Base-by-base conservation (phyloP, 2,329 filamentous ascomycete genomes). In the Drechslerella coelobrocha region DNA sequence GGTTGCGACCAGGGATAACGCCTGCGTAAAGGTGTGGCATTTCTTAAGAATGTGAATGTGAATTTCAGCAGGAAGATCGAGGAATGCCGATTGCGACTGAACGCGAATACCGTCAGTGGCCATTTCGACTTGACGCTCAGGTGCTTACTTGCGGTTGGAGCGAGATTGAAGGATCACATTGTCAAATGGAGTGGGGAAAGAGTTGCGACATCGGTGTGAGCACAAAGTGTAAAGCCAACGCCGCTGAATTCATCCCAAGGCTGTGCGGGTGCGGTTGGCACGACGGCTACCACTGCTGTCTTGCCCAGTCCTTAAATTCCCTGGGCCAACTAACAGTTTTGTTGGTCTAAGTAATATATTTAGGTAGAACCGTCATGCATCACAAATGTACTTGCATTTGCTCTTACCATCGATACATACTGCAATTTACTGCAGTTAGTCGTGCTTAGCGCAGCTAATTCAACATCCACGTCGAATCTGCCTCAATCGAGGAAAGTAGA, bases 41-140 rank as follows among this genome's bases (percentile, higher is more conserved):
- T 26, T 55, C 29, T 56, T 61, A 1, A 68, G 27, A 7, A 68
- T 37, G 14, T 56, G 29, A 1, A 68, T 17, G 51, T 61, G 51
- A 6, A 68, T 68, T 23, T 68, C 63, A 34, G 53, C 61, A 1
- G 63, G 63, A 10, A 68, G 63, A 2, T 21, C 19, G 2, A 68
- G 34, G 26, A 68, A 55, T 24, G 55, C n/a, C 1, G 53, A 29
- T n/a, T 12, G 12, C 9, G 3, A 21, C n/a, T 21, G 41, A 14
- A 39, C 12, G 12, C 34, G 17, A 14, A 14, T 39, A 14, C 12
- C 34, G 10, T 34, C 17, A 31, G 10, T 10, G n/a, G 26, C 37
- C 50, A 29, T 47, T 37, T 39, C 31, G 29, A 45, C 10, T 7
- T 19, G 24, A 34, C 29, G 29, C 29, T 7, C 6, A 34, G 12